Conservation (phyloP, 768 basidiomycete species). For the Mycena belliarum region DNA sequence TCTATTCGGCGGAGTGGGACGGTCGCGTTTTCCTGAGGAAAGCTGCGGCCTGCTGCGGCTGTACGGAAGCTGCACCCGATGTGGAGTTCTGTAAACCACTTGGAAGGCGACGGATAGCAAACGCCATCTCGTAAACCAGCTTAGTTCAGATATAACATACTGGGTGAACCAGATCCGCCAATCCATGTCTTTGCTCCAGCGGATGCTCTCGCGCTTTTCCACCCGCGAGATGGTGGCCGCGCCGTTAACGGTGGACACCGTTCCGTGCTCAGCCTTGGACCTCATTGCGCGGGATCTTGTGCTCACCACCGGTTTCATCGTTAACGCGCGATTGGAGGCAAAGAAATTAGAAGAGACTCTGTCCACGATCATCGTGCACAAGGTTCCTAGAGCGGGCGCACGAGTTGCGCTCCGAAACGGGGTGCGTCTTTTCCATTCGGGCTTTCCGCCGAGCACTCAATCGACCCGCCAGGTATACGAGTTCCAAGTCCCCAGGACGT, state of each 20-base stretch:
- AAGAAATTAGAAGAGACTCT: not conserved
- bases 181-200: too few relatives aligned
- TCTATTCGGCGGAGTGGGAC: not conserved
- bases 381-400: not conserved
- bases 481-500: not conserved
- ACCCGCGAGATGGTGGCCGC: too few relatives aligned
- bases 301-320: not conserved
- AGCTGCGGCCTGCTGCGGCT: too few relatives aligned
- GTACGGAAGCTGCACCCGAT: too few relatives aligned
- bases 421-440: not conserved
- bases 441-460: not conserved
- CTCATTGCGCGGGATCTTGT: not conserved
- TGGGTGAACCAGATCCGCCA: too few relatives aligned
- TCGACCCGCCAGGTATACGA: not conserved
- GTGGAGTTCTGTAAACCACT: too few relatives aligned
- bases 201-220: too few relatives aligned
- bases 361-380: not conserved
- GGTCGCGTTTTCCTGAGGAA: not conserved
- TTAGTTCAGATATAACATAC: too few relatives aligned
- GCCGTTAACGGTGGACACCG: not conserved
- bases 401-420: not conserved
- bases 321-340: not conserved
- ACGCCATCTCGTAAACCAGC: too few relatives aligned
- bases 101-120: too few relatives aligned
- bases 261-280: not conserved